Percentiles rank a stretch among this genome's conserved stretches.
Evolutionary conservation across 2,329 filamentous ascomycete genomes (phyloP).

Genomic region (Phyllosticta citribraziliensis): DNA sequence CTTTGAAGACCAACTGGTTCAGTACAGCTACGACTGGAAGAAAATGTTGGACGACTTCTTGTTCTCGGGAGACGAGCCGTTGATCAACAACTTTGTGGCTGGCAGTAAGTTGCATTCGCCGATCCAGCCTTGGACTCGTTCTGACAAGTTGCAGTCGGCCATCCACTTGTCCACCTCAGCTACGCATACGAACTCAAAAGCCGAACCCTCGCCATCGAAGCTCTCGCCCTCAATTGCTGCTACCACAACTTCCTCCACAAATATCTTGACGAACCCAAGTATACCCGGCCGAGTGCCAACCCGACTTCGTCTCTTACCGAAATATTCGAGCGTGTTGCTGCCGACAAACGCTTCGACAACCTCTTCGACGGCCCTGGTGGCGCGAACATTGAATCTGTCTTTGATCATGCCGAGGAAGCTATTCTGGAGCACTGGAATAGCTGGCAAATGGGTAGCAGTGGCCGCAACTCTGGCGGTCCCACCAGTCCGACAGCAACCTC

Average conservation of each 20-base stretch:
- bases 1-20: conserved; percentile 82
- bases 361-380: conserved; percentile 50
- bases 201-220: conserved; percentile 81
- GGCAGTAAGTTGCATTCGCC: conserved; percentile 52
- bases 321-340: conserved; percentile 58
- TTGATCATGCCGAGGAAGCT: conserved; percentile 57
- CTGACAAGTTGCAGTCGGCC: conserved; percentile 52
- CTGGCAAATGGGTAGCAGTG: conserved; percentile 44
- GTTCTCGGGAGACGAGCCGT: conserved; percentile 61
- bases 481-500: conserved; percentile 3
- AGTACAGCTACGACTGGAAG: conserved; percentile 75
- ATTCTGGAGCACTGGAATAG: conserved; percentile 86
- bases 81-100: conserved; percentile 70
- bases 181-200: conserved; percentile 85
- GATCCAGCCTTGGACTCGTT: neutral
- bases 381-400: conserved; percentile 57
- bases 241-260: conserved; percentile 49
- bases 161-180: conserved; percentile 89
- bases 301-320: conserved; percentile 53
- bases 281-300: conserved; percentile 55
- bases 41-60: conserved; percentile 66
- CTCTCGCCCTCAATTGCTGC: conserved; percentile 58
- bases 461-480: neutral
- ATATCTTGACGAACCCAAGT: conserved; percentile 61
- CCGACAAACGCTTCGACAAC: conserved; percentile 60